phyloP scores from a whole-genome alignment of 1,284 basidiomycete genomes.

The Irpex sp. region DNA sequence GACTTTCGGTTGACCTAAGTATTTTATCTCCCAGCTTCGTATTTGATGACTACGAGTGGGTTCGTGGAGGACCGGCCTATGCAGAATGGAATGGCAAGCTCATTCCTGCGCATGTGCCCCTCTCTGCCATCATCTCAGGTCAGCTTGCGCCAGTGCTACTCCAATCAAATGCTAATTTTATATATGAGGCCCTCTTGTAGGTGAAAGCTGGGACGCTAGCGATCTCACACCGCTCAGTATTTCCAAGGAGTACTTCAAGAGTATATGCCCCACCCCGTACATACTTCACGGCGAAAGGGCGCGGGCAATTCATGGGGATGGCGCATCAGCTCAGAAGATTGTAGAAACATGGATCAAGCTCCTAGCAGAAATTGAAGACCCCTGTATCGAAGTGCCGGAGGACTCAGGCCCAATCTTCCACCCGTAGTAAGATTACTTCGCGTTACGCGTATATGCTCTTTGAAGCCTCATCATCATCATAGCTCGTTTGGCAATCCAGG shows the following conservation, averaged over 20 bases:
- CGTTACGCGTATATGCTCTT: neutral
- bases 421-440: conserved; percentile 20
- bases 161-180: conserved; percentile 11
- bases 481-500: conserved; percentile 14
- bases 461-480: neutral
- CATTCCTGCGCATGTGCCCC: conserved; percentile 32
- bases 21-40: conserved; percentile 26
- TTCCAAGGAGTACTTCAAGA: conserved; percentile 28
- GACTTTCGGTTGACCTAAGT: conserved; percentile 5
- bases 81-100: conserved; percentile 26
- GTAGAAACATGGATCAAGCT: conserved; percentile 31
- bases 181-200: conserved; percentile 31
- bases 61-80: conserved; percentile 21
- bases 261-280: conserved; percentile 31
- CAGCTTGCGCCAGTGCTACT: conserved; percentile 14
- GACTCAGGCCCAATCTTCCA: conserved; percentile 25
- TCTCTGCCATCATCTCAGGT: conserved; percentile 28
- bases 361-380: conserved; percentile 27
- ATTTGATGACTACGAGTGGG: conserved; percentile 36
- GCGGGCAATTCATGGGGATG: conserved; percentile 14
- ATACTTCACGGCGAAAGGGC: conserved; percentile 23
- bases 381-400: conserved; percentile 28
- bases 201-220: conserved; percentile 28
- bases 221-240: conserved; percentile 31
- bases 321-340: conserved; percentile 17